Evolutionary conservation across 768 basidiomycete genomes (phyloP).

Genomic region (Naganishia onofrii): DNA sequence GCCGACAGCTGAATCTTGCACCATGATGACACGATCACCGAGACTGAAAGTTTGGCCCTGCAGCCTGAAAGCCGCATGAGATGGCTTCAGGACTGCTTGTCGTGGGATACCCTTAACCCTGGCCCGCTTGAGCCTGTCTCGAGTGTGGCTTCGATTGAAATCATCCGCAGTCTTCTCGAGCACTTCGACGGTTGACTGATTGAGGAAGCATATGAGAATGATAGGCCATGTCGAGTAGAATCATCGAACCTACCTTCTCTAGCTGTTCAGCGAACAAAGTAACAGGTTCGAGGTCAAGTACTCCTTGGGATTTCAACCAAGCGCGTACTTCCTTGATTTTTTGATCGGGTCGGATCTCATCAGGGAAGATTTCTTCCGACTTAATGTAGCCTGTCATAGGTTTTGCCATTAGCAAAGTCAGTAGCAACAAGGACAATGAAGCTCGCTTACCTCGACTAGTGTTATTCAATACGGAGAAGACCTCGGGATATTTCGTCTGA

Average conservation of each 20-base stretch:
- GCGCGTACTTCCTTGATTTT: conserved; percentile 71
- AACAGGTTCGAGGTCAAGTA: conserved; percentile 87
- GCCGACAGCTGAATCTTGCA: conserved; percentile 75
- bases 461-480: conserved; percentile 70
- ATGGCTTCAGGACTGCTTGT: conserved; percentile 86
- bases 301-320: conserved; percentile 84
- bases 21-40: conserved; percentile 93
- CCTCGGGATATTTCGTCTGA: conserved; percentile 77
- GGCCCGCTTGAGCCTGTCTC: conserved; percentile 75
- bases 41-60: conserved; percentile 83
- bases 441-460: conserved; percentile 63
- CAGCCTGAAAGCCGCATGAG: conserved; percentile 81
- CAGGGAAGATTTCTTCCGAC: conserved; percentile 59
- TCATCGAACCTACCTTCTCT: conserved; percentile 62
- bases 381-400: not conserved
- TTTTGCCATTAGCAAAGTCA: not conserved
- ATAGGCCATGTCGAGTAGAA: not conserved
- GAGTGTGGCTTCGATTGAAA: conserved; percentile 63
- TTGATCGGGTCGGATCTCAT: conserved; percentile 62
- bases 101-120: conserved; percentile 91
- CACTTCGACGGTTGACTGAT: conserved; percentile 70
- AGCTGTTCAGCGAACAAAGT: conserved; percentile 88
- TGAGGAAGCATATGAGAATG: not conserved
- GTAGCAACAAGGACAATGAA: conserved; percentile 36
- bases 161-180: conserved; percentile 75